phyloP scores from a whole-genome alignment of 176 grass and related monocot genomes.

The Avena sativa region DNA sequence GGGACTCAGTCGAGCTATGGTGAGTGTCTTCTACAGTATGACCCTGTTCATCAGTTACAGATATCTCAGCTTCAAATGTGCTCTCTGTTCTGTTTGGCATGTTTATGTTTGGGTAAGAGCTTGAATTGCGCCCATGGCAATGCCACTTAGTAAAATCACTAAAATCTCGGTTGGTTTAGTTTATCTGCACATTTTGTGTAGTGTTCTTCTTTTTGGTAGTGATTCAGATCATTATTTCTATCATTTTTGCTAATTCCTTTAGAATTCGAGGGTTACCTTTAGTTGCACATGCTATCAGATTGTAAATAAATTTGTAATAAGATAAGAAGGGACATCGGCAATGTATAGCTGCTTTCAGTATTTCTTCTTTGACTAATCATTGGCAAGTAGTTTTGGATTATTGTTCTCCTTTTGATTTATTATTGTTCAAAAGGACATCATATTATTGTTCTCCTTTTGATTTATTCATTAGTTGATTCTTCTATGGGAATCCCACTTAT shows the following conservation, averaged over 20 bases:
- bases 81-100: neutral
- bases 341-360: neutral
- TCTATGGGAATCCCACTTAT: conserved; percentile 7
- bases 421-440: neutral
- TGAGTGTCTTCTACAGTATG: conserved; percentile 36
- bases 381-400: neutral
- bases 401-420: neutral
- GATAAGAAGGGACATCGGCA: neutral
- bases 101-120: neutral
- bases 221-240: neutral
- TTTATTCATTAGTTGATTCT: neutral
- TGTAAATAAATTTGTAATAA: neutral
- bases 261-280: conserved; percentile 1
- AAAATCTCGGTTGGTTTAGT: neutral
- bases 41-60: conserved; percentile 9
- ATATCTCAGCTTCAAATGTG: neutral
- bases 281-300: neutral
- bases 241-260: neutral
- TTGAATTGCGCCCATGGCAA: neutral
- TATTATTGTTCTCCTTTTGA: neutral
- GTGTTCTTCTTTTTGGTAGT: neutral
- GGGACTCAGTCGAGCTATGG: conserved; percentile 49
- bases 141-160: neutral
- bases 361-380: neutral
- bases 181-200: neutral